A percentile compares a stretch with the other conserved stretches of the same genome.
Evolutionary conservation across 768 basidiomycete species (phyloP).

Genomic region (Mycena floridula): DNA sequence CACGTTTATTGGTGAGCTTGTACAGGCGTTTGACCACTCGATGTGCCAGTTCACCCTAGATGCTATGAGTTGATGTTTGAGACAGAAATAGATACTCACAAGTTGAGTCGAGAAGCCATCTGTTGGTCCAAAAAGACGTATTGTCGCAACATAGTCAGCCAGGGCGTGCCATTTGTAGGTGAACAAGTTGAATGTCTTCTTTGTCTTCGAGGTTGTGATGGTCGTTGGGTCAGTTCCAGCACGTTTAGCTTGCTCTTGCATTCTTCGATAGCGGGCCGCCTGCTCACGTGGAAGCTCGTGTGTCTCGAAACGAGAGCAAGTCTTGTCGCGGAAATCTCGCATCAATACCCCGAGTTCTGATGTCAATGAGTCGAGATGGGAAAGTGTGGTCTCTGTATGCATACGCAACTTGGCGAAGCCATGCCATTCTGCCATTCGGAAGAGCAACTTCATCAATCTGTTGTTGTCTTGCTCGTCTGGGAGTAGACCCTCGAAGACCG

Average conservation of each 20-base stretch:
- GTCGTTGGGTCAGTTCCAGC: no score
- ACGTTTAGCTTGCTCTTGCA: no score
- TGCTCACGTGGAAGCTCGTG: constrained; percentile 2
- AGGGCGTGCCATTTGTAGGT: no score
- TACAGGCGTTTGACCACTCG: not conserved
- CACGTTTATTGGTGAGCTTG: not conserved
- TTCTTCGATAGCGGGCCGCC: constrained; percentile 5
- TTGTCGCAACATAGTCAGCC: no score
- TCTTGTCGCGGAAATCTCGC: constrained; percentile 3
- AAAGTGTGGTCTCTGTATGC: constrained; percentile 6
- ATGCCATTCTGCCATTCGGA: constrained; percentile 14
- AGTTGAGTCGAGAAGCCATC: no score
- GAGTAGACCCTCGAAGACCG: constrained; percentile 28
- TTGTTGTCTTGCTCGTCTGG: no score
- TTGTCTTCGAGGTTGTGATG: no score
- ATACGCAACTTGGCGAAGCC: constrained; percentile 10
- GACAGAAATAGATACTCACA: no score
- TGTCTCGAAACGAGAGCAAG: not conserved
- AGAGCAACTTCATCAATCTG: constrained; percentile 8
- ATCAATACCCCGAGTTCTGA: not conserved
- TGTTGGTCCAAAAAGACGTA: no score
- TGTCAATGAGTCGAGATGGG: constrained; percentile 4
- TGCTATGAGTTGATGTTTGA: no score
- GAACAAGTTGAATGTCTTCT: no score
- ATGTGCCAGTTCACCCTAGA: not conserved